Base-by-base conservation (phyloP, 306 rosid species). In the Quercus agrifolia region DNA sequence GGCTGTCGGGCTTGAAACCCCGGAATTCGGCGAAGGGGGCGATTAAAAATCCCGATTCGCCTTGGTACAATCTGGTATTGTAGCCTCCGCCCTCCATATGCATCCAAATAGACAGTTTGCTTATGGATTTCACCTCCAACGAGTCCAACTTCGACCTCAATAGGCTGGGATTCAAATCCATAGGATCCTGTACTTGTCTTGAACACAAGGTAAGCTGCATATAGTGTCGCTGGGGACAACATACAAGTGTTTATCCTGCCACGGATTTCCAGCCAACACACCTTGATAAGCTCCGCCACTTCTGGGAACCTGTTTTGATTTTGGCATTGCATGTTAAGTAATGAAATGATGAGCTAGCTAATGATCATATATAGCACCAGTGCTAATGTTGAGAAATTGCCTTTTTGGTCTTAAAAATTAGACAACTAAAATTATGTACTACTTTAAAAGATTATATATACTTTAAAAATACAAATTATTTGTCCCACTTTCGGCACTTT, bases 251-350 rank as follows among this genome's bases (percentile, higher is more conserved):
- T 82, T 3, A 91, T 85, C 78, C 77, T 56, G 19, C 96, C 97
- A 4, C 86, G 79, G 20, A 93, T 87, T 76, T 93, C 97, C 62
- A 93, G 80, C 97, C 98, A 93, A 27, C 98, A 91, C 57, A 91
- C 97, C 3, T 69, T 6, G 1, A 83, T 15, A 17, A 93, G 92
- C 81, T 89, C 89, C 1, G 93, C 98, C 55, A 87, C 89, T 87
- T 91, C 94, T 27, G 59, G 74, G 78, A 91, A 93, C 88, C 96
- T 91, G 80, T 57, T 74, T 70, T 6, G 46, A 41, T 41, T 41
- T 41, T 41, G 46, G 46, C 46, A 41, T 41, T 18, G 55, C 23
- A 31, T 12, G 31, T 38, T 41, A 41, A 41, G 46, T 41, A 41
- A 41, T 41, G 46, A 41, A 41, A 41, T 41, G 46, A 8, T 41